Conservation (phyloP, 768 basidiomycete species). For the Mrakia frigida region DNA sequence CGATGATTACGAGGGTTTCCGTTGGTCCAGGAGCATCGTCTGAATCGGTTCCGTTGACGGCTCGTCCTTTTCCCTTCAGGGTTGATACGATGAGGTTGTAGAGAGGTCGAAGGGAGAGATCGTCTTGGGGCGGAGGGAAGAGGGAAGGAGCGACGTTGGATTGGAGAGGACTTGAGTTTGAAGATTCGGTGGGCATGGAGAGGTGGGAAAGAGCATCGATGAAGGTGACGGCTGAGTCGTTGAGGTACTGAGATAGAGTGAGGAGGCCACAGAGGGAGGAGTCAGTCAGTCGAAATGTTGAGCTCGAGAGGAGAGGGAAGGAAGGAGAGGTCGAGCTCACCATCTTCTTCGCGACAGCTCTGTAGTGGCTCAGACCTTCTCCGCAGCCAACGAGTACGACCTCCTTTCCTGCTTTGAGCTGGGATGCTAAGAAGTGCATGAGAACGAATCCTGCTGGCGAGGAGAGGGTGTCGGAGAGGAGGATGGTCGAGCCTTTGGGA, state of each 20-base stretch:
- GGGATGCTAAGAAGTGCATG: conserved; percentile 19
- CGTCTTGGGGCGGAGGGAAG: background rate
- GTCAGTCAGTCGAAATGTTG: background rate
- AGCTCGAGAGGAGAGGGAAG: too few species aligned
- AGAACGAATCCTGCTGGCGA: conserved; percentile 28
- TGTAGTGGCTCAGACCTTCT: conserved; percentile 19
- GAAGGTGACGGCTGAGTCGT: conserved; percentile 10
- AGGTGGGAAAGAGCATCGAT: conserved; percentile 17
- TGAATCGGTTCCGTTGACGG: too few species aligned
- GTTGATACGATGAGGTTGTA: conserved; percentile 19
- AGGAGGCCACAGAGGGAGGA: background rate
- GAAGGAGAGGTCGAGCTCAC: conserved; percentile 15
- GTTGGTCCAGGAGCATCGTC: conserved; percentile 8
- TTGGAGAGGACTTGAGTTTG: background rate
- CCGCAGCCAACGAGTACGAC: conserved; percentile 26
- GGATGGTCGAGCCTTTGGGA: background rate
- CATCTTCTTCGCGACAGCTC: conserved; percentile 26
- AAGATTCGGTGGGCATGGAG: background rate
- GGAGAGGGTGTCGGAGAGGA: conserved; percentile 29
- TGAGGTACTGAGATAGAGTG: background rate
- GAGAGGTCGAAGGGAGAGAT: conserved; percentile 20
- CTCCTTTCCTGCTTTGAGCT: conserved; percentile 10
- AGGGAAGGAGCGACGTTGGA: conserved; percentile 19
- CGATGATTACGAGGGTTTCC: conserved; percentile 19
- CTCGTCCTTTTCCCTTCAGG: conserved; percentile 20